These are phyloP conservation scores for Tephrocybe sp. DNA, from an alignment of 768 basidiomycete genomes.

Conservation along the genomic window DNA sequence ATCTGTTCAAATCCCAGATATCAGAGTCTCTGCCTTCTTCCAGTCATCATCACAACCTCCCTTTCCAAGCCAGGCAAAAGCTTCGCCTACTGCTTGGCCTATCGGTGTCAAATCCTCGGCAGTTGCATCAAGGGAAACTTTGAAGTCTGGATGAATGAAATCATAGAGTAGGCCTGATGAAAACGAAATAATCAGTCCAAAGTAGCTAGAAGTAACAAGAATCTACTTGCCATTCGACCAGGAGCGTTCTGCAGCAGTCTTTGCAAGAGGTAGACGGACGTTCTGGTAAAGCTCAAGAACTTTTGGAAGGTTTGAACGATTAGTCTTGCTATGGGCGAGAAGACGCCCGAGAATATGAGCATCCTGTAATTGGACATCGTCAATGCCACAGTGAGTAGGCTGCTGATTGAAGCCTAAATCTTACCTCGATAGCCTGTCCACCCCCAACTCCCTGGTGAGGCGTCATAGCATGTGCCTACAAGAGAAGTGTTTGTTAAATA, in stretches of 20 bases:
- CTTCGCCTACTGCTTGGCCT: constrained; percentile 16
- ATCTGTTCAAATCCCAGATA: background rate
- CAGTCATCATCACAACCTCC: constrained; percentile 21
- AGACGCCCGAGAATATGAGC: constrained; percentile 24
- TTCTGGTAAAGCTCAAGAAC: constrained; percentile 21
- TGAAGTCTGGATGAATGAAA: constrained; percentile 2
- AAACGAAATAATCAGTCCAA: background rate
- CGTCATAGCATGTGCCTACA: constrained; percentile 24
- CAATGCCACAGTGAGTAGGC: no score
- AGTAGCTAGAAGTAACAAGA: background rate
- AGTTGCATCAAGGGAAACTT: background rate
- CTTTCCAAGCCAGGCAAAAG: constrained; percentile 21
- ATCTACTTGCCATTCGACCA: constrained; percentile 15
- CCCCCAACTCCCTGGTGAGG: constrained; percentile 26
- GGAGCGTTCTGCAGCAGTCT: constrained; percentile 15
- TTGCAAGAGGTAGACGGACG: constrained; percentile 17
- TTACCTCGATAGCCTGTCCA: constrained; percentile 24
- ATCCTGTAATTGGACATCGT: constrained; percentile 13
- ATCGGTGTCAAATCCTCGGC: background rate
- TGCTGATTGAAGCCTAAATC: background rate
- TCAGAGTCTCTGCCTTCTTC: constrained; percentile 11
- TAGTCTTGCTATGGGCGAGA: constrained; percentile 15
- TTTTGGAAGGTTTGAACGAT: constrained; percentile 7
- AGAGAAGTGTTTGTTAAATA: background rate
- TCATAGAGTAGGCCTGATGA: background rate